These are phyloP conservation scores for Typha latifolia DNA, from an alignment of 176 grass and related monocot species.

Conservation along the genomic window DNA sequence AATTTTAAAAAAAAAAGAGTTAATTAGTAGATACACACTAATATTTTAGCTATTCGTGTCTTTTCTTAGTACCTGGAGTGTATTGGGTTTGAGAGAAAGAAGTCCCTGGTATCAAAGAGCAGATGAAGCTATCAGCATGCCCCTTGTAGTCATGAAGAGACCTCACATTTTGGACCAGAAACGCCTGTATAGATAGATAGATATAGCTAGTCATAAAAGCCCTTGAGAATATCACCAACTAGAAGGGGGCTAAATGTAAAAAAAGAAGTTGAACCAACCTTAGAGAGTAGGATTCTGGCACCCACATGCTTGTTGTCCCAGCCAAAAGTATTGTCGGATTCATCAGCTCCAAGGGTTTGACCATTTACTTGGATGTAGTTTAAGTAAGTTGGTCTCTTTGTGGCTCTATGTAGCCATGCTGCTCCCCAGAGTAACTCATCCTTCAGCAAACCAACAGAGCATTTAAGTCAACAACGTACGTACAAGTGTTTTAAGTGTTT, in stretches of 20 bases:
- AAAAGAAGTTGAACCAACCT: conserved; percentile 18
- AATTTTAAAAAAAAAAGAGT: not conserved
- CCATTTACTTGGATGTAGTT: conserved; percentile 83
- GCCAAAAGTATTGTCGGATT: conserved; percentile 82
- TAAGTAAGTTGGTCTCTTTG: conserved; percentile 52
- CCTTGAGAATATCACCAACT: conserved; percentile 8
- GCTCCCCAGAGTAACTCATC: conserved; percentile 90
- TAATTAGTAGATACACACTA: not conserved
- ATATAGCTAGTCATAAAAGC: not conserved
- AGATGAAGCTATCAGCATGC: conserved; percentile 84
- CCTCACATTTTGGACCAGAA: conserved; percentile 66
- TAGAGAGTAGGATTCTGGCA: conserved; percentile 65
- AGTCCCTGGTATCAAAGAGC: conserved; percentile 73
- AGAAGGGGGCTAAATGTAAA: not conserved
- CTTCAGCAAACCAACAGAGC: conserved; percentile 11
- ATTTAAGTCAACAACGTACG: no score
- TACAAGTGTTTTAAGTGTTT: no score
- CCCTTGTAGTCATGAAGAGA: conserved; percentile 67
- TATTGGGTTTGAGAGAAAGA: conserved; percentile 46
- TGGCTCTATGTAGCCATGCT: conserved; percentile 86
- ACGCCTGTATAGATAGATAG: conserved; percentile 33
- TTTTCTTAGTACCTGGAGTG: conserved; percentile 26
- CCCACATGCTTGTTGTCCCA: conserved; percentile 99
- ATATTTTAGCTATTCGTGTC: no score
- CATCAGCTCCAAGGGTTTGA: conserved; percentile 75